A percentile compares a stretch with the other conserved stretches of the same genome.
phyloP scores from a whole-genome alignment of 2,329 filamentous ascomycete genomes.

The Fusarium sp. region DNA sequence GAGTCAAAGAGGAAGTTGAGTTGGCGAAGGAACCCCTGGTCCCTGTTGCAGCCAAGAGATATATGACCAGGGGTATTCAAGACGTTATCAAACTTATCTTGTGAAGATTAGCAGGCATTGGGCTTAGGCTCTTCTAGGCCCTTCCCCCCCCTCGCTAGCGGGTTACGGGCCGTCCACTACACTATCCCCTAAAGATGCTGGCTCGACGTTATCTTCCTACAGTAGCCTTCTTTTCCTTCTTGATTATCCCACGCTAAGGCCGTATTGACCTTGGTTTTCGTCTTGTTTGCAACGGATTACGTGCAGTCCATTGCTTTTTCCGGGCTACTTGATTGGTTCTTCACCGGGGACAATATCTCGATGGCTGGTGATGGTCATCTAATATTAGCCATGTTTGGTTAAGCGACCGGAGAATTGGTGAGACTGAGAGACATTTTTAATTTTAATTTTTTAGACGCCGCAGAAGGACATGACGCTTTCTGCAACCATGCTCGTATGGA shows the following conservation, averaged over 20 bases:
- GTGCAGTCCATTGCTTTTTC: background rate
- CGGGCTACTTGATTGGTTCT: background rate
- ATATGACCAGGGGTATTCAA: background rate
- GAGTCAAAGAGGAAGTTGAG: constrained; percentile 21
- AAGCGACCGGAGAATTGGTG: constrained; percentile 2
- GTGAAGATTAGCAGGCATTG: background rate
- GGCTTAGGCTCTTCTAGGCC: background rate
- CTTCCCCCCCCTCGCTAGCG: constrained; percentile 15
- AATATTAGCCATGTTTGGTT: constrained; percentile 17
- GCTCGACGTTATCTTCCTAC: constrained; percentile 13
- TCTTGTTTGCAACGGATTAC: constrained; percentile 4
- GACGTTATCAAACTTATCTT: constrained; percentile 16
- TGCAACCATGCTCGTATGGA: constrained; percentile 23
- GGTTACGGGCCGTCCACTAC: constrained; percentile 15
- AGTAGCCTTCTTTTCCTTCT: background rate
- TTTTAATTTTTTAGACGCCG: constrained; percentile 2
- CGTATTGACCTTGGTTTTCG: background rate
- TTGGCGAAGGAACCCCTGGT: background rate
- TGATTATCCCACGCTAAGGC: background rate
- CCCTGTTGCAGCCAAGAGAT: constrained; percentile 19
- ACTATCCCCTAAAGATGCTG: constrained; percentile 1
- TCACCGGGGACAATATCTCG: background rate
- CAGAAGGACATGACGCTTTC: constrained; percentile 26
- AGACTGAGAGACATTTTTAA: too few relatives aligned
- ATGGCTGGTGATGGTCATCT: constrained; percentile 7